Evolutionary conservation across 1,284 basidiomycete species (phyloP).

Genomic region (Leccinum subspadiceum): DNA sequence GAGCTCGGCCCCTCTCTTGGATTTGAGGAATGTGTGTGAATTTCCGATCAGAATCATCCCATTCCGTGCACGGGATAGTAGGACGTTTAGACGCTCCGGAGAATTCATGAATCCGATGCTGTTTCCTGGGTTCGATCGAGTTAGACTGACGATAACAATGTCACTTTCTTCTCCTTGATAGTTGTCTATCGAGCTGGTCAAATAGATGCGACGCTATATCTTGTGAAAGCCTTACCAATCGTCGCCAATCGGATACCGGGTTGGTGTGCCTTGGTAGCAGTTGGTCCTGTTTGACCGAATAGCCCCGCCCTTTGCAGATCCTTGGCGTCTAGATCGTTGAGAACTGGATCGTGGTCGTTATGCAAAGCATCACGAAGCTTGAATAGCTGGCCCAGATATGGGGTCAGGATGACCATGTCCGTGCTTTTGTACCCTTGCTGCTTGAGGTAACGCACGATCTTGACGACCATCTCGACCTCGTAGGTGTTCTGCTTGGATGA

Average conservation of each 20-base stretch:
- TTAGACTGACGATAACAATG: constrained; percentile 60
- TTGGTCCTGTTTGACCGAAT: constrained; percentile 30
- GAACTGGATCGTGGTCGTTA: constrained; percentile 52
- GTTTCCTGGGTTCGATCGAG: constrained; percentile 50
- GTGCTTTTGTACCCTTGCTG: constrained; percentile 66
- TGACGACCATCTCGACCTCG: constrained; percentile 61
- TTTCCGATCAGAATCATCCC: constrained; percentile 65
- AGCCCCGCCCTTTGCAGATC: constrained; percentile 59
- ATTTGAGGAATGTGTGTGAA: constrained; percentile 50
- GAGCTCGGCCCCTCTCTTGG: constrained; percentile 49
- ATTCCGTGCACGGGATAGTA: constrained; percentile 62
- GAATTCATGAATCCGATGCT: constrained; percentile 69
- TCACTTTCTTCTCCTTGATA: constrained; percentile 71
- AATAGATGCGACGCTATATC: neutral
- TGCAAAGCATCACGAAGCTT: constrained; percentile 45
- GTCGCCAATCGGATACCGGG: constrained; percentile 52
- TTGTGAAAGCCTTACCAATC: constrained; percentile 43
- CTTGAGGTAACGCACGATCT: constrained; percentile 60
- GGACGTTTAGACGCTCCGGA: constrained; percentile 64
- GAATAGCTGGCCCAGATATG: constrained; percentile 64
- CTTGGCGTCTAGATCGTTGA: constrained; percentile 59
- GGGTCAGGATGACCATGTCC: constrained; percentile 60
- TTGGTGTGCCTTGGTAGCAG: constrained; percentile 38
- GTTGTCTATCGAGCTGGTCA: constrained; percentile 43
- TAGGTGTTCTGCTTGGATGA: constrained; percentile 60